Evolutionary conservation across 345 rosid species (phyloP).

Genomic region (Excoecaria agallocha): DNA sequence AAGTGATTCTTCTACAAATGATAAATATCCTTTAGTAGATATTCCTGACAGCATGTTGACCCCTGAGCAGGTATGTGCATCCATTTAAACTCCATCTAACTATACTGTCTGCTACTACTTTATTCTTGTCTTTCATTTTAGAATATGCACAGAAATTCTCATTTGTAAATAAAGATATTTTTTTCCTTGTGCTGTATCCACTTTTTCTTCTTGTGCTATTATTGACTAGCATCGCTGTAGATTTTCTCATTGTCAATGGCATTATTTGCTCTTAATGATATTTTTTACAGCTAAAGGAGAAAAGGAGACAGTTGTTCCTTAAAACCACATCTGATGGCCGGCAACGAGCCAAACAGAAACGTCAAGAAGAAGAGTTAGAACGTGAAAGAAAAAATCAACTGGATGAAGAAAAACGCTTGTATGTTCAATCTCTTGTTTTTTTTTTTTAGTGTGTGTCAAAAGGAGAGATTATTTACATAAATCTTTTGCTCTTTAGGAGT

Average conservation of each 20-base stretch:
- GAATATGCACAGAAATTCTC: neutral
- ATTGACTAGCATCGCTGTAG: neutral
- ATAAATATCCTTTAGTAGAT: constrained; percentile 69
- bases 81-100: neutral
- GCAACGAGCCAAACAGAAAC: constrained; percentile 88
- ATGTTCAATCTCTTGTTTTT: constrained; percentile 30
- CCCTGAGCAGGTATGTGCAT: constrained; percentile 65
- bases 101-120: neutral
- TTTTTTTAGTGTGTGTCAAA: neutral
- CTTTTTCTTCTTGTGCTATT: neutral
- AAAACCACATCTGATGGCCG: constrained; percentile 86
- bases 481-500: too few species aligned
- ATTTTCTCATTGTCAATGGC: neutral
- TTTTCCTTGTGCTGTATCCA: neutral
- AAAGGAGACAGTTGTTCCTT: constrained; percentile 75
- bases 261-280: constrained; percentile 1
- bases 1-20: constrained; percentile 47
- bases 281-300: constrained; percentile 71
- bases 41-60: constrained; percentile 78
- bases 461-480: too few species aligned
- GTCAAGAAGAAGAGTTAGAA: constrained; percentile 71
- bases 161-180: neutral
- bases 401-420: constrained; percentile 88
- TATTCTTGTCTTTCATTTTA: neutral
- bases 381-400: constrained; percentile 70